Evolutionary conservation across 495 filamentous ascomycete species (phyloP).

Genomic region (Chaetomium cochliodes): DNA sequence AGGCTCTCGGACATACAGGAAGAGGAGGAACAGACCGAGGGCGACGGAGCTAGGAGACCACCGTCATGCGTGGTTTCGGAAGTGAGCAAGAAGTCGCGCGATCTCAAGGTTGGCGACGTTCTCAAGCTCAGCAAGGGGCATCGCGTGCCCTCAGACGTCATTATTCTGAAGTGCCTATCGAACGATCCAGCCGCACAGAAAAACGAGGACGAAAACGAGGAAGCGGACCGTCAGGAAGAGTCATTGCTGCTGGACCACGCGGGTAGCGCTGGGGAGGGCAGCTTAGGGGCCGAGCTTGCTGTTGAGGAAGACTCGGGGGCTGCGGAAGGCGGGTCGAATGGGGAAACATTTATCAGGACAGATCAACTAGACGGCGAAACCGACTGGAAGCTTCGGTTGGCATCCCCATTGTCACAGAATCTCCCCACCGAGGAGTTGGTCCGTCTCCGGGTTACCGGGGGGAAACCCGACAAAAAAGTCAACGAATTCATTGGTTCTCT

Average conservation of each 20-base stretch:
- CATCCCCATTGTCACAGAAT: constrained; percentile 76
- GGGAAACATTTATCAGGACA: constrained; percentile 95
- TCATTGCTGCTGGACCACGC: constrained; percentile 45
- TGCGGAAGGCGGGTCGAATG: constrained; percentile 46
- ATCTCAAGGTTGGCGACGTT: constrained; percentile 92
- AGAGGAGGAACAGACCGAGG: constrained; percentile 53
- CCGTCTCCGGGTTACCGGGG: constrained; percentile 73
- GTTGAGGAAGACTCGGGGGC: constrained; percentile 16
- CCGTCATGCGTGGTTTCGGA: constrained; percentile 56
- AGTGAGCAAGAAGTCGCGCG: constrained; percentile 74
- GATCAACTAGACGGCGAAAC: constrained; percentile 98
- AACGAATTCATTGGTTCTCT: constrained; percentile 91
- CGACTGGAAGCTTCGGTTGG: constrained; percentile 94
- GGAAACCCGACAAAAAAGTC: constrained; percentile 85
- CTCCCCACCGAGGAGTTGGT: constrained; percentile 67
- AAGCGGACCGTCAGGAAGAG: constrained; percentile 29
- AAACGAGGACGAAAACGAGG: constrained; percentile 35
- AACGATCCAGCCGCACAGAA: constrained; percentile 53
- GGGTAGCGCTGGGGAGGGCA: constrained; percentile 31
- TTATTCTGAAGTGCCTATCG: constrained; percentile 81
- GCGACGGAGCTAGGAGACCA: constrained; percentile 33
- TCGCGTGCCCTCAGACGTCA: constrained; percentile 88
- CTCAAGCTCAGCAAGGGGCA: constrained; percentile 88
- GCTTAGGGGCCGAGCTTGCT: constrained; percentile 17
- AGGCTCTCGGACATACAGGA: constrained; percentile 54